Base-by-base conservation (phyloP, 2,329 filamentous ascomycete species). In the Exophiala viscosa region DNA sequence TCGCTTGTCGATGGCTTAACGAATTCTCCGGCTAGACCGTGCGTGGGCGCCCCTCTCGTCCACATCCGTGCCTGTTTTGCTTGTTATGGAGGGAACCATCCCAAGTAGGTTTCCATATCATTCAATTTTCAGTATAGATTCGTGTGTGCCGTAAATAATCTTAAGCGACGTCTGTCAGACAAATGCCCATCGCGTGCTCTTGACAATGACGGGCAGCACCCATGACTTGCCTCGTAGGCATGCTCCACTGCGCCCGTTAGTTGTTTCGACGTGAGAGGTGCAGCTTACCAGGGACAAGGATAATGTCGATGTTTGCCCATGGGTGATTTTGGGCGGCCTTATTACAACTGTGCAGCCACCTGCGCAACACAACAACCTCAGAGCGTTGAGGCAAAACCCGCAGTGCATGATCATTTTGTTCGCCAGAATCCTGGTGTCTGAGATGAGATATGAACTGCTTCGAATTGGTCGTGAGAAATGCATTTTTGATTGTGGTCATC, bases 1-100 rank as follows among this genome's bases (percentile, higher is more conserved):
- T 59, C 56, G 56, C 56, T 56, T 59, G 50, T 38, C 46, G 32
- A 33, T 39, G 33, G 13, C 15, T 46, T 41, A 52, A 42, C 31
- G 35, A 59, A 55, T 59, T 47, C 40, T 55, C 45, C 52, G 55
- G 38, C 41, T 40, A 32, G 39, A 32, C 42, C 28, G 4, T 45
- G 51, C 32, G 28, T 17, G 34, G 41, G 41, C 17, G 14, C 13
- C 45, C 28, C 40, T 32, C 23, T 28, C 8, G 23, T 28, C 23
- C 23, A 28, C 23, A 28, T 28, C 23, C 23, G 23, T 28, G 23
- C 23, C 23, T 28, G 23, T 28, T 28, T 28, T 28, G 23, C 23
- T 28, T 28, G 23, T 28, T 28, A 28, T 28, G 23, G 23, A 28
- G 23, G 23, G 8, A 7, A 28, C 23, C 3, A 28, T 28, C 23